phyloP scores from a whole-genome alignment of 371 early-diverging fungal genomes.

The Amoeboaphelidium protococcarum region DNA sequence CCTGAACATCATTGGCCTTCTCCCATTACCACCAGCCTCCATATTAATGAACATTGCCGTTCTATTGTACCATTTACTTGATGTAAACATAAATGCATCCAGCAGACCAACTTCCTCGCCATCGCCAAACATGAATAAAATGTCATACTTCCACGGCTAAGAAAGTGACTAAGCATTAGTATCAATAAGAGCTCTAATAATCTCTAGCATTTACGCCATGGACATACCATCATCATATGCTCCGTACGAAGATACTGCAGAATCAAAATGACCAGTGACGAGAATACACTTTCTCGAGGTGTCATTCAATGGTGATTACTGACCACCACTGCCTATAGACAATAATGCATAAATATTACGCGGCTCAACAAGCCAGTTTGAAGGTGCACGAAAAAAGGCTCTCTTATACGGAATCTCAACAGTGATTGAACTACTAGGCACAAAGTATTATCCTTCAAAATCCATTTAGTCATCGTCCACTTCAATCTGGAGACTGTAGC shows the following conservation, averaged over 20 bases:
- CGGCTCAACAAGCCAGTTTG: not conserved
- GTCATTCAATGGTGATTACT: not conserved
- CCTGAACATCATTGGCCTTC: conserved; percentile 32
- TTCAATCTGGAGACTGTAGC: not conserved
- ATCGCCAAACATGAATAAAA: conserved; percentile 60
- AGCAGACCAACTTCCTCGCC: conserved; percentile 52
- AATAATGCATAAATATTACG: not conserved
- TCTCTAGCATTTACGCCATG: conserved; percentile 35
- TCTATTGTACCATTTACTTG: conserved; percentile 38
- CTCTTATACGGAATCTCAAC: not conserved
- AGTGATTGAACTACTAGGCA: not conserved
- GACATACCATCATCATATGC: conserved; percentile 62
- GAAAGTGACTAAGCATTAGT: conserved; percentile 19
- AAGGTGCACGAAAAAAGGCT: not conserved
- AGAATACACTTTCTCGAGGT: conserved; percentile 13
- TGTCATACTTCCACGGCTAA: conserved; percentile 22
- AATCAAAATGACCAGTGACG: conserved; percentile 30
- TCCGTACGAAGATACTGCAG: conserved; percentile 46
- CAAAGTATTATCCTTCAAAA: not conserved
- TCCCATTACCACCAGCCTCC: conserved; percentile 31
- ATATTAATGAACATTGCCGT: conserved; percentile 55
- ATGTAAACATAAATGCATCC: conserved; percentile 38
- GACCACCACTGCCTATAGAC: not conserved
- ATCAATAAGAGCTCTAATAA: conserved; percentile 19
- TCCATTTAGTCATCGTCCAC: not conserved